These are phyloP conservation scores for Tuber indicum DNA, from an alignment of 495 filamentous ascomycete species.

Conservation along the genomic window DNA sequence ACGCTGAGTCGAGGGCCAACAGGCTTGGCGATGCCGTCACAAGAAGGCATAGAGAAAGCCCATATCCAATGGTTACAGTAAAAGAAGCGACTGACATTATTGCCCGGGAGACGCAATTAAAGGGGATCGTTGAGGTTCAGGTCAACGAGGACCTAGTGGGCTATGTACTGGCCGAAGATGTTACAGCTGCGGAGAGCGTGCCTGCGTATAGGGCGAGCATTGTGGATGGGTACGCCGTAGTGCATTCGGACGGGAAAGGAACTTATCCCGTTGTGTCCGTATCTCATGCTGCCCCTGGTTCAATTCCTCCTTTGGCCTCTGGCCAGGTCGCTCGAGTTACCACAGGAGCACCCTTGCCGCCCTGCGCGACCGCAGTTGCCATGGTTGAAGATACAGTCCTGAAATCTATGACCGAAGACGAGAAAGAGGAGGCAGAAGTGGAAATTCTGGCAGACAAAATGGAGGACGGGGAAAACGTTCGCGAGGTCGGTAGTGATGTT, in stretches of 20 bases:
- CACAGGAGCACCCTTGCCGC: conserved; percentile 84
- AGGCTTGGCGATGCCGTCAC: conserved; percentile 73
- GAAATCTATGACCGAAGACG: conserved; percentile 64
- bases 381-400: conserved; percentile 95
- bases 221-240: conserved; percentile 90
- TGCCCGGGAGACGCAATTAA: conserved; percentile 56
- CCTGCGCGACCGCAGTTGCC: conserved; percentile 81
- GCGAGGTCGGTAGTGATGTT: conserved; percentile 87
- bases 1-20: conserved; percentile 61
- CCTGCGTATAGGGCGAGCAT: conserved; percentile 93
- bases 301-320: conserved; percentile 53
- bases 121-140: conserved; percentile 51
- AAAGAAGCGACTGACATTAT: conserved; percentile 71
- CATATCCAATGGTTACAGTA: conserved; percentile 87
- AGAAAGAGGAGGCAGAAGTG: conserved; percentile 74
- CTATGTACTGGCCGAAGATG: conserved; percentile 72
- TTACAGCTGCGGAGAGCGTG: conserved; percentile 70
- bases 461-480: conserved; percentile 73
- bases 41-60: conserved; percentile 70
- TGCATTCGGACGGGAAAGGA: conserved; percentile 53
- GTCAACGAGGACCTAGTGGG: conserved; percentile 63
- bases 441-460: conserved; percentile 76
- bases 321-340: conserved; percentile 86
- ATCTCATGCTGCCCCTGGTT: conserved; percentile 70
- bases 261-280: conserved; percentile 80